Percentiles rank a stretch among this genome's conserved stretches.
Evolutionary conservation across 371 early-diverging fungal species (phyloP).

Genomic region (Dichotomocladium elegans): DNA sequence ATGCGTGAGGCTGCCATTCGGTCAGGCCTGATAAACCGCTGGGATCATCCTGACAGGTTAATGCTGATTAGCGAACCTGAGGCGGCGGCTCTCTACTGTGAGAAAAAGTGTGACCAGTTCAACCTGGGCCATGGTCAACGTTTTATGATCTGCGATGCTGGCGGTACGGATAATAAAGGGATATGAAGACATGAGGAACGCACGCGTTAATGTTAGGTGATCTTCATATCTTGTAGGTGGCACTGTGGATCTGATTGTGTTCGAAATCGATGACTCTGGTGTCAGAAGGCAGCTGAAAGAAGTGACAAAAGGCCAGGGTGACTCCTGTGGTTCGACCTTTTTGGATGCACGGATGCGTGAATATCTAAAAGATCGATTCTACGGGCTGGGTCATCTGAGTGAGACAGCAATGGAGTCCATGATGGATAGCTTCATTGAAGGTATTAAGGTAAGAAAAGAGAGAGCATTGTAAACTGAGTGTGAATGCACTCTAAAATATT

Average conservation of each 20-base stretch:
- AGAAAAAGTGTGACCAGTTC: conserved; percentile 43
- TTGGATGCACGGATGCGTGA: conserved; percentile 49
- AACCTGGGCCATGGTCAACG: conserved; percentile 40
- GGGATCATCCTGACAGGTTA: conserved; percentile 43
- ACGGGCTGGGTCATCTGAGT: conserved; percentile 37
- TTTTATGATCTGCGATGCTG: conserved; percentile 64
- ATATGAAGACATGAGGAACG: neutral
- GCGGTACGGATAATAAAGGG: conserved; percentile 41
- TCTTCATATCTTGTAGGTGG: neutral
- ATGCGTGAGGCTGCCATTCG: conserved; percentile 46
- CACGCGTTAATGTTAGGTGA: neutral
- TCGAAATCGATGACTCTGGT: conserved; percentile 41
- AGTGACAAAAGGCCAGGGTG: conserved; percentile 52
- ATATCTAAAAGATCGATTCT: conserved; percentile 36
- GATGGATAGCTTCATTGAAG: conserved; percentile 40
- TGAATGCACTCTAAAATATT: too few relatives aligned
- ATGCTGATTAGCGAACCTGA: conserved; percentile 53
- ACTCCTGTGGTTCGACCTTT: conserved; percentile 53
- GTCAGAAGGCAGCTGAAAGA: conserved; percentile 39
- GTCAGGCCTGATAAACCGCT: conserved; percentile 38
- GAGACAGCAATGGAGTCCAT: conserved; percentile 41
- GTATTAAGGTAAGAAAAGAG: conserved; percentile 35
- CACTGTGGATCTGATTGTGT: conserved; percentile 56
- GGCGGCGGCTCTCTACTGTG: conserved; percentile 44
- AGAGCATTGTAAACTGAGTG: neutral